phyloP scores from a whole-genome alignment of 2,329 filamentous ascomycete species.

The Claviceps pusilla region DNA sequence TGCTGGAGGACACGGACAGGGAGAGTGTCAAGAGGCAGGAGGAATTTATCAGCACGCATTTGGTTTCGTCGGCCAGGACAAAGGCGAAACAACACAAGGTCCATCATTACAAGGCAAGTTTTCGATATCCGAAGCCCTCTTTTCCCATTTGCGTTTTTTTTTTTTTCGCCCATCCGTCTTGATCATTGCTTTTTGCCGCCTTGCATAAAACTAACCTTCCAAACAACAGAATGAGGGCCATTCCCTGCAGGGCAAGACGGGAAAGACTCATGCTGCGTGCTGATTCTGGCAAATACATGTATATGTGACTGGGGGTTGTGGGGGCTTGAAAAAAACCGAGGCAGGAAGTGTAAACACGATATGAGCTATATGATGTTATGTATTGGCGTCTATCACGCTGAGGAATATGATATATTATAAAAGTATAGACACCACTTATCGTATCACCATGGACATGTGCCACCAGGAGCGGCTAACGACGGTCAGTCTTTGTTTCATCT shows the following conservation, averaged over 20 bases:
- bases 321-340: too few species aligned
- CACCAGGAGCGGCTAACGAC: too few species aligned
- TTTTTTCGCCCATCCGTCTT: background rate
- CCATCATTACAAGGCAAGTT: conserved; percentile 29
- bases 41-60: conserved; percentile 46
- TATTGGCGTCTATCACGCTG: too few species aligned
- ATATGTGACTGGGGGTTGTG: too few species aligned
- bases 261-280: conserved; percentile 81
- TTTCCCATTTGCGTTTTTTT: conserved; percentile 5
- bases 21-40: conserved; percentile 55
- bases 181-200: too few species aligned
- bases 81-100: conserved; percentile 28
- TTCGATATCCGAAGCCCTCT: background rate
- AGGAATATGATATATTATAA: too few species aligned
- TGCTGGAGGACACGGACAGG: conserved; percentile 60
- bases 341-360: too few species aligned
- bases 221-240: conserved; percentile 57
- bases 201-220: conserved; percentile 5
- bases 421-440: too few species aligned
- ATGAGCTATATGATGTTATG: too few species aligned
- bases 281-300: conserved; percentile 19
- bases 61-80: conserved; percentile 35
- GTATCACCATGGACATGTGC: too few species aligned
- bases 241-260: conserved; percentile 74
- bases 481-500: background rate